Evolutionary conservation across 176 grass and related monocot species (phyloP).

Genomic region (Sorghum bicolor): DNA sequence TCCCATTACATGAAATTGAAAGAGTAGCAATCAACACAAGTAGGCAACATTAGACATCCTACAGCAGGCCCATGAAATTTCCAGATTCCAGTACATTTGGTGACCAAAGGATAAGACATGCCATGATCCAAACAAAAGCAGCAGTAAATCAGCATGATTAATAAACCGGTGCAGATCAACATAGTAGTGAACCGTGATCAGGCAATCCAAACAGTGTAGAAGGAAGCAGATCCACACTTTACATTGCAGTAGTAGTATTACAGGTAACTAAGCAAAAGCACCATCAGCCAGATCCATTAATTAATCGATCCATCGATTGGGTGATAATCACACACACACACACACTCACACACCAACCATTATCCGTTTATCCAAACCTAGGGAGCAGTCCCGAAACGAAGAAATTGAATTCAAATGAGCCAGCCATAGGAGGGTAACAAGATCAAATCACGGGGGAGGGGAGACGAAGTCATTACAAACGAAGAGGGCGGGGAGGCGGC

Average conservation of each 20-base stretch:
- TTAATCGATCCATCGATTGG: conserved; percentile 22
- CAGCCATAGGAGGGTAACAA: background rate
- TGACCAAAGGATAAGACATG: background rate
- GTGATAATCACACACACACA: conserved; percentile 15
- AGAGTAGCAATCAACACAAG: background rate
- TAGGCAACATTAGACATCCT: background rate
- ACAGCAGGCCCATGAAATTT: background rate
- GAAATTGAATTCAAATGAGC: background rate
- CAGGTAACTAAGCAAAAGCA: background rate
- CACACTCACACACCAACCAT: conserved; percentile 14
- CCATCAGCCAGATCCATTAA: conserved; percentile 7
- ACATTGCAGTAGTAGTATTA: conserved; percentile 14
- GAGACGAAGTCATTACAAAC: conserved; percentile 24
- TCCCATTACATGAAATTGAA: background rate
- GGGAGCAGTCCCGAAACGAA: background rate
- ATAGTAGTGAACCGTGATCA: background rate
- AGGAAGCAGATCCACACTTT: conserved; percentile 26
- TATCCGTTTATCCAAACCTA: conserved; percentile 42
- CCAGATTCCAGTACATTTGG: background rate
- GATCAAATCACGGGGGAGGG: background rate
- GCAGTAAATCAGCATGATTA: too few species aligned
- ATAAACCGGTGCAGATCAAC: background rate
- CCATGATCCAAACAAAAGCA: background rate
- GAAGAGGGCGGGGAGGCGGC: background rate
- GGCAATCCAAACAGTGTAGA: background rate